Evolutionary conservation across 140 eudicot species (phyloP).

Genomic region (Bidens hawaiensis): DNA sequence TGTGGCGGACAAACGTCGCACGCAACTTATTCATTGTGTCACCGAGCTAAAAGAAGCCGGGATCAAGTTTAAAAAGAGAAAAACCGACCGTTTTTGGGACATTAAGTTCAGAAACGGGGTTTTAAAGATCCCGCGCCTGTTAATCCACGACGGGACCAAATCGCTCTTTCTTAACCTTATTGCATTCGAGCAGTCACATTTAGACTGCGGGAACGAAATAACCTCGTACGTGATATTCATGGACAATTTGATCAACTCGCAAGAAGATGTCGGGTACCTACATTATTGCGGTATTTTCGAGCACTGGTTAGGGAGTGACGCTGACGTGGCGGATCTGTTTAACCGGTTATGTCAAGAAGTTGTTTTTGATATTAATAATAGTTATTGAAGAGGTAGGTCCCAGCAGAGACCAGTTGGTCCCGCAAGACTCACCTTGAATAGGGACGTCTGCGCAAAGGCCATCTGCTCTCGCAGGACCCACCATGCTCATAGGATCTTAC

Average conservation of each 20-base stretch:
- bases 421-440: too few relatives aligned
- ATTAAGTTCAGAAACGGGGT: conserved; percentile 60
- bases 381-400: too few relatives aligned
- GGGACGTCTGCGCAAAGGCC: too few relatives aligned
- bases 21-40: conserved; percentile 77
- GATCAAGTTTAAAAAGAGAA: conserved; percentile 63
- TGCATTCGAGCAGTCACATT: conserved; percentile 82
- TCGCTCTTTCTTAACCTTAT: conserved; percentile 79
- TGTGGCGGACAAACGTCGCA: conserved; percentile 68
- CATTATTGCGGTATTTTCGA: conserved; percentile 76
- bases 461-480: too few relatives aligned
- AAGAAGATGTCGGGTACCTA: conserved; percentile 68
- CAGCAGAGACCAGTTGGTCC: too few relatives aligned
- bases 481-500: too few relatives aligned
- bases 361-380: conserved; percentile 71
- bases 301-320: conserved; percentile 90
- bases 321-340: conserved; percentile 77
- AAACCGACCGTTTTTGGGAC: conserved; percentile 86
- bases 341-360: conserved; percentile 81
- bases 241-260: conserved; percentile 86
- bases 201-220: conserved; percentile 68
- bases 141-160: conserved; percentile 86
- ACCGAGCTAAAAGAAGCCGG: conserved; percentile 79
- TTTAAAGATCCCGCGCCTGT: conserved; percentile 60
- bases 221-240: conserved; percentile 85